Evolutionary conservation across 78 protist species (phyloP).

Genomic region (Cavenderia fasciculata): DNA sequence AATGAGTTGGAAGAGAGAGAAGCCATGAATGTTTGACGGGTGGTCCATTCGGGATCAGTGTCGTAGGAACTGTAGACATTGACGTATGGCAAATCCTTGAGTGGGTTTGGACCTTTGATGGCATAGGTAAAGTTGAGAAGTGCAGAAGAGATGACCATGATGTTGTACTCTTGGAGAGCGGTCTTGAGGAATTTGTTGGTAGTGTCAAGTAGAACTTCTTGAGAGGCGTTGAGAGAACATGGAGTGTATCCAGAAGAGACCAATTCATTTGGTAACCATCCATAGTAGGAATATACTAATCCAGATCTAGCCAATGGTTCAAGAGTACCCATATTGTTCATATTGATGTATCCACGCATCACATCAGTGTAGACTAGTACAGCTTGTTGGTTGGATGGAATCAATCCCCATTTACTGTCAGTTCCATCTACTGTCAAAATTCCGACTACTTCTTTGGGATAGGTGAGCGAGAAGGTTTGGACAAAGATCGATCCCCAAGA

Average conservation of each 20-base stretch:
- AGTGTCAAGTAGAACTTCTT: too few species aligned
- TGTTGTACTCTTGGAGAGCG: background rate
- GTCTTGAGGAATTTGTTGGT: background rate
- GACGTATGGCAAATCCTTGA: too few species aligned
- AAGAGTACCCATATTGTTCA: too few species aligned
- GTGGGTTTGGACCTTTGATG: too few species aligned
- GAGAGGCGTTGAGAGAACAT: too few species aligned
- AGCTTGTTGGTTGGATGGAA: background rate
- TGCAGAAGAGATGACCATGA: too few species aligned
- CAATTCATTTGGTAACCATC: conserved; percentile 6
- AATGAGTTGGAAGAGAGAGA: too few species aligned
- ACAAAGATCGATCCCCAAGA: conserved; percentile 10
- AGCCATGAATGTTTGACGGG: background rate
- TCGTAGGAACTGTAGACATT: too few species aligned
- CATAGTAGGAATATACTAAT: background rate
- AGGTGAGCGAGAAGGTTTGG: conserved; percentile 16
- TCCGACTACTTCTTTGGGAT: conserved; percentile 26
- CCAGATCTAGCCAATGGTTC: background rate
- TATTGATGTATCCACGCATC: too few species aligned
- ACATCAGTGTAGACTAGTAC: too few species aligned
- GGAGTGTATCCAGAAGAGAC: too few species aligned
- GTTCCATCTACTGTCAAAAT: conserved; percentile 29
- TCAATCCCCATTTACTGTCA: background rate
- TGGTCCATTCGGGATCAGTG: background rate
- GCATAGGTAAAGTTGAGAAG: too few species aligned